Percentiles rank a stretch among this genome's conserved stretches.
Evolutionary conservation across 2,329 filamentous ascomycete species (phyloP).

Genomic region (Lithohypha guttulata): DNA sequence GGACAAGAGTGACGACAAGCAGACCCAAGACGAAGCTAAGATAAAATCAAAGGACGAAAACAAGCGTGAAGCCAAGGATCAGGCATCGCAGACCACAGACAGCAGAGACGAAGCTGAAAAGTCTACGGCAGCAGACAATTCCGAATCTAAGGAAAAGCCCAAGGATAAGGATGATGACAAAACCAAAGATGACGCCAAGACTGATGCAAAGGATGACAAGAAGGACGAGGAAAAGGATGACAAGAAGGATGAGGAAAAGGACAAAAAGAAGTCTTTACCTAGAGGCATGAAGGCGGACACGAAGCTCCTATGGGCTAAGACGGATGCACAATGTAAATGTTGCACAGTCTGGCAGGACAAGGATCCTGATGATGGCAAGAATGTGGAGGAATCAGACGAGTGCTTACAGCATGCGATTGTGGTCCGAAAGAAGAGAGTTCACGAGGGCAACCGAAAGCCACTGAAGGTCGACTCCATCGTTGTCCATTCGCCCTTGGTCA

Average conservation of each 20-base stretch:
- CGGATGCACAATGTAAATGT: conserved; percentile 9
- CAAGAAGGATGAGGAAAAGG: conserved; percentile 1
- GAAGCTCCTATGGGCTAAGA: conserved; percentile 7
- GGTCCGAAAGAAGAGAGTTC: conserved; percentile 38
- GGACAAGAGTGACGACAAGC: background rate
- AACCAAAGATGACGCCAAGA: conserved; percentile 2
- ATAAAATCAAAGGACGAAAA: too few species aligned
- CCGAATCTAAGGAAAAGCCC: background rate
- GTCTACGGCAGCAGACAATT: background rate
- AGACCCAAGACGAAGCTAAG: background rate
- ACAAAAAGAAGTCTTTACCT: conserved; percentile 6
- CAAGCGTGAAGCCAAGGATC: background rate
- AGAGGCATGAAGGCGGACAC: conserved; percentile 6
- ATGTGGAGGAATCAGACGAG: conserved; percentile 8
- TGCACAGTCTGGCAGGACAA: conserved; percentile 7
- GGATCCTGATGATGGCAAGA: conserved; percentile 9
- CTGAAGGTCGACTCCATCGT: conserved; percentile 53
- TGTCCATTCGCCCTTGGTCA: conserved; percentile 52
- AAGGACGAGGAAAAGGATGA: conserved; percentile 1
- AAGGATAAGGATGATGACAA: background rate
- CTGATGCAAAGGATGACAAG: background rate
- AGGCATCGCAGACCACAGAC: background rate
- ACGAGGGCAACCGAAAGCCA: conserved; percentile 48
- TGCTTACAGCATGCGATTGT: conserved; percentile 9
- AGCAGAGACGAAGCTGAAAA: background rate